Evolutionary conservation across 2,329 filamentous ascomycete genomes (phyloP).

Genomic region (Aspergillus unguis): DNA sequence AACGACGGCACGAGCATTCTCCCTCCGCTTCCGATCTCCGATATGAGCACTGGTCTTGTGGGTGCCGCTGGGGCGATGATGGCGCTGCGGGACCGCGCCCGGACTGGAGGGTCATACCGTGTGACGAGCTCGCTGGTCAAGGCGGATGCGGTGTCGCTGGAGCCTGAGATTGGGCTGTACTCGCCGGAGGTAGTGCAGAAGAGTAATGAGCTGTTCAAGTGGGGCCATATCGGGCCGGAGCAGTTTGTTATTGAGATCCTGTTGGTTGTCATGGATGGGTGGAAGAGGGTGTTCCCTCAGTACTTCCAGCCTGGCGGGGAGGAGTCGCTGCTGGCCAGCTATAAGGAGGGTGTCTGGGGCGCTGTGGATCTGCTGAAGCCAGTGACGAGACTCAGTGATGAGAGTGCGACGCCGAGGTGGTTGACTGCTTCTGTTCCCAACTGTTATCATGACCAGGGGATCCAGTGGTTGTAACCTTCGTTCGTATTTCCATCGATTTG

Average conservation of each 20-base stretch:
- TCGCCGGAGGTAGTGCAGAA: constrained; percentile 21
- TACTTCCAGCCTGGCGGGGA: constrained; percentile 6
- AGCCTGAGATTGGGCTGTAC: constrained; percentile 34
- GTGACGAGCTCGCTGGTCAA: constrained; percentile 28
- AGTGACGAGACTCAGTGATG: constrained; percentile 11
- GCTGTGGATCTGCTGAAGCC: constrained; percentile 12
- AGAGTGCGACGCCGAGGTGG: constrained; percentile 11
- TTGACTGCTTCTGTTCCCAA: constrained; percentile 12
- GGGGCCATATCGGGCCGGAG: constrained; percentile 12
- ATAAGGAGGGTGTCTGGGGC: constrained; percentile 10
- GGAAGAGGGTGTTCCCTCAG: constrained; percentile 16
- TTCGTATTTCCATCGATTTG: background rate
- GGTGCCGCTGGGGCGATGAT: background rate
- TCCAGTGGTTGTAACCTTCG: constrained; percentile 3
- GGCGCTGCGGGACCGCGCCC: background rate
- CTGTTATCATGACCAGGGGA: constrained; percentile 14
- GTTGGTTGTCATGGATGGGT: constrained; percentile 23
- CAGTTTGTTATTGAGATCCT: constrained; percentile 26
- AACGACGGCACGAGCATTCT: background rate
- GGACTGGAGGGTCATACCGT: constrained; percentile 18
- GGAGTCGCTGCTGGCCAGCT: constrained; percentile 12
- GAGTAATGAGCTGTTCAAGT: constrained; percentile 15
- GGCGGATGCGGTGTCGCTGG: constrained; percentile 30
- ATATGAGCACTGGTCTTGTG: background rate
- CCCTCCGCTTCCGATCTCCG: background rate